These are phyloP conservation scores for Moniliella sp. DNA, from an alignment of 1,284 basidiomycete species.

Conservation along the genomic window DNA sequence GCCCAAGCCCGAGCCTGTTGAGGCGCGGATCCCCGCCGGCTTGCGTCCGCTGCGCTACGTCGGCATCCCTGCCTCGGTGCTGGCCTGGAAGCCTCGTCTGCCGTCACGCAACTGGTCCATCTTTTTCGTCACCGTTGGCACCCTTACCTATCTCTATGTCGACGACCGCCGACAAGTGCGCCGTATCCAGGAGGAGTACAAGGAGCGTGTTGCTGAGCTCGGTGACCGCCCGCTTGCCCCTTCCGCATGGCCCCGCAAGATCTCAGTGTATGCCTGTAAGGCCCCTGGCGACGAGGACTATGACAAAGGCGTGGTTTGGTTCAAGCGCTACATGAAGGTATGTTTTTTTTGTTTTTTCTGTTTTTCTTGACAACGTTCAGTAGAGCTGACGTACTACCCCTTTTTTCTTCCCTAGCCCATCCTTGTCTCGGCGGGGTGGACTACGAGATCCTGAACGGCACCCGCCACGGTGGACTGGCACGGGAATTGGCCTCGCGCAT, in stretches of 20 bases:
- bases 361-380: neutral
- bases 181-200: conserved; percentile 52
- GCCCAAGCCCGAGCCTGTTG: neutral
- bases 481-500: conserved; percentile 52
- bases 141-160: conserved; percentile 51
- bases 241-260: conserved; percentile 53
- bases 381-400: conserved; percentile 1
- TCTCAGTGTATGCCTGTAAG: conserved; percentile 64
- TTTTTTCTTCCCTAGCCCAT: conserved; percentile 47
- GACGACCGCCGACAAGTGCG: conserved; percentile 66
- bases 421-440: conserved; percentile 81
- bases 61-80: conserved; percentile 36
- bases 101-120: conserved; percentile 84
- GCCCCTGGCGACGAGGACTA: conserved; percentile 88
- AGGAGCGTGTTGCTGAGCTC: conserved; percentile 55
- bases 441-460: conserved; percentile 61
- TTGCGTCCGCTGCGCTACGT: conserved; percentile 36
- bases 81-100: conserved; percentile 40
- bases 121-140: conserved; percentile 55
- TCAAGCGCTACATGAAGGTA: conserved; percentile 89
- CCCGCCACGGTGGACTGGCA: conserved; percentile 63
- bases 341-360: conserved; percentile 11
- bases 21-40: conserved; percentile 8
- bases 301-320: conserved; percentile 61
- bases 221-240: conserved; percentile 48